Evolutionary conservation across 306 rosid species (phyloP), one percentile per base, ranked within the genome.

Genomic region (Carpinus viminea): DNA sequence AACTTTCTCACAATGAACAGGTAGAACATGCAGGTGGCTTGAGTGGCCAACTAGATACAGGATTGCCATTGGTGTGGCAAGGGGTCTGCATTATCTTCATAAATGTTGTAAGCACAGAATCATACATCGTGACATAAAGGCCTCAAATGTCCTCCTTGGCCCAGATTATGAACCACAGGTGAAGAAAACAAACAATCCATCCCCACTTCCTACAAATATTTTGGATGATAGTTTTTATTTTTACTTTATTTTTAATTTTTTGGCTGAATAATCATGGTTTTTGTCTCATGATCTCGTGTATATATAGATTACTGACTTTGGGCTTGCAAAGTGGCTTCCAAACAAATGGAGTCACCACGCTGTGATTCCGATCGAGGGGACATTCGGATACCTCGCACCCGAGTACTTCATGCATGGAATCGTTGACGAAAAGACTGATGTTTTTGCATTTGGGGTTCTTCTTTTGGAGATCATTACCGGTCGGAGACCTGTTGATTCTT

Each of bases 261-360:
- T 24, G 26, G 26, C 0, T 1, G 0, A 24, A 24, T 24, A 24
- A 28, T 48, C 43, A 59, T 36, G 10, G 17, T 55, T 28, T 47
- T 18, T 0, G 47, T 46, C 20, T 17, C 12, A 1, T 55, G 43
- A 24, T 21, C 70, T 34, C 3, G 38, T 34, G 38, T 34, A 3
- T 34, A 34, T 36, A 0, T 64, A 95, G 98, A 95, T 95, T 15
- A 88, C 97, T 0, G 98, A 95, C 74, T 95, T 95, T 56, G 98
- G 98, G 85, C 89, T 95, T 0, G 98, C 98, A 72, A 95, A 95
- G 89, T 95, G 98, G 98, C 98, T 95, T 83, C 98, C 98, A 3
- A 95, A 92, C 89, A 92, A 95, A 73, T 95, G 98, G 98, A 95
- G 93, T 60, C 98, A 95, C 83, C 98, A 90, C 41, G 98, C 97